Evolutionary conservation across 2,329 filamentous ascomycete species (phyloP).

Genomic region (Cadophora gregata): DNA sequence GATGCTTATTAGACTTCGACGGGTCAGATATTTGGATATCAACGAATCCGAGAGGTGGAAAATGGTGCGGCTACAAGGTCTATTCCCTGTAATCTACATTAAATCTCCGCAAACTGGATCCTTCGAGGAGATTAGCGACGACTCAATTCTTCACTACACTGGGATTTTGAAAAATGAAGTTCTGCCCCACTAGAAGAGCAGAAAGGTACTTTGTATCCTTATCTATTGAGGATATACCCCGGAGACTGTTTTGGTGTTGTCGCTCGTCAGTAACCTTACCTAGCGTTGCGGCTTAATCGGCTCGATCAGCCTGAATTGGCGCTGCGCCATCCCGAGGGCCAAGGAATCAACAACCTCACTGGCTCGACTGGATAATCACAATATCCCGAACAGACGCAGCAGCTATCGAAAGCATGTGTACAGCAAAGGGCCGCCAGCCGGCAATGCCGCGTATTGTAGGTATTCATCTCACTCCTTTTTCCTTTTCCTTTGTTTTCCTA

Average conservation of each 20-base stretch:
- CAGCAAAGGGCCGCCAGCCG: not conserved
- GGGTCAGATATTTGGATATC: slow-evolving; percentile 2
- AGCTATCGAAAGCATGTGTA: not conserved
- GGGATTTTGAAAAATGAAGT: not conserved
- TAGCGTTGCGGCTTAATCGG: slow-evolving; percentile 14
- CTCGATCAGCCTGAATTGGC: slow-evolving; percentile 14
- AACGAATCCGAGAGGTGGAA: slow-evolving; percentile 21
- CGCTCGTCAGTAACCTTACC: not conserved
- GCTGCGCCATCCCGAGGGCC: slow-evolving; percentile 1
- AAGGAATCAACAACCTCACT: slow-evolving; percentile 15
- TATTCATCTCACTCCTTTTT: not conserved
- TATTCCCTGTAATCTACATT: slow-evolving; percentile 16
- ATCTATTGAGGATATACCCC: slow-evolving; percentile 13
- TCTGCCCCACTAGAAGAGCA: not conserved
- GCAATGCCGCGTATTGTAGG: slow-evolving; percentile 11
- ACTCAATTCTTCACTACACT: not conserved
- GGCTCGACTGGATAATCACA: slow-evolving; percentile 18
- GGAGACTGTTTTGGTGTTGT: slow-evolving; percentile 18
- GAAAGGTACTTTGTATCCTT: not conserved
- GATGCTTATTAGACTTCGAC: not conserved
- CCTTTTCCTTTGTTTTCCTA: slow-evolving; percentile 4
- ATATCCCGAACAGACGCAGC: slow-evolving; percentile 9
- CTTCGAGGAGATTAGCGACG: not conserved
- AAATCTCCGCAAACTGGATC: slow-evolving; percentile 10
- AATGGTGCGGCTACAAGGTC: not conserved